Base-by-base conservation (phyloP, 148 eudicot genomes). In the Amaranthus palmeri region DNA sequence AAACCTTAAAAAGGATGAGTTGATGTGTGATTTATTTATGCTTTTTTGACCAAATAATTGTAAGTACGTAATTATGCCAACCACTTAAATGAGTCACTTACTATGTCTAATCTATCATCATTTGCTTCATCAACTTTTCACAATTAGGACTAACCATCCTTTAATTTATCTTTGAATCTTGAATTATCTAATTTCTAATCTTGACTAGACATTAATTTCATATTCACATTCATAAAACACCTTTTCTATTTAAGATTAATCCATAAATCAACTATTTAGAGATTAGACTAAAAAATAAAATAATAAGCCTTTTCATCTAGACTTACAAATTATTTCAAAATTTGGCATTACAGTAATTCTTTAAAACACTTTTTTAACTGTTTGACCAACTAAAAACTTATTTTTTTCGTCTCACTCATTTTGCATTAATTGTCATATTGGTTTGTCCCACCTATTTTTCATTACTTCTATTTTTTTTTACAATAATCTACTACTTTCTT, bases 51-150 rank as follows among this genome's bases (percentile, higher is more conserved):
- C 40, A 44, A 45, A 63, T 43, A 63, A 63, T 13, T 42, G 67
- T 43, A 63, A 8, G 25, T 63, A 63, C 18, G 25, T 63, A 63
- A 63, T 63, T 63, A 63, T 63, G 67, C 67, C 65, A 63, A 5
- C 15, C 65, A 61, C 48, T 12, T 61, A 63, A 14, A 63, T 13
- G 2, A 14, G 13, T 10, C 25, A 44, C 18, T 63, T 17, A 54
- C 36, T 25, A 12, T 63, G 50, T 63, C 18, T n/a, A 63, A n/a
- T 63, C 67, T 63, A 10, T 63, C 4, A 63, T 63, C 25, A 45
- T 25, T 63, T 25, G 42, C 42, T 61, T 61, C 46, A 61, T 61
- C 64, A 61, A 41, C 10, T 6, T 41, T 61, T 10, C 42, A 9
- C 13, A 25, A 7, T 4, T 17, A 25, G 36, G 2, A 25, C 3